These are phyloP conservation scores for Dorcoceras hygrometricum DNA, from an alignment of 257 asterid genomes.

Conservation along the genomic window DNA sequence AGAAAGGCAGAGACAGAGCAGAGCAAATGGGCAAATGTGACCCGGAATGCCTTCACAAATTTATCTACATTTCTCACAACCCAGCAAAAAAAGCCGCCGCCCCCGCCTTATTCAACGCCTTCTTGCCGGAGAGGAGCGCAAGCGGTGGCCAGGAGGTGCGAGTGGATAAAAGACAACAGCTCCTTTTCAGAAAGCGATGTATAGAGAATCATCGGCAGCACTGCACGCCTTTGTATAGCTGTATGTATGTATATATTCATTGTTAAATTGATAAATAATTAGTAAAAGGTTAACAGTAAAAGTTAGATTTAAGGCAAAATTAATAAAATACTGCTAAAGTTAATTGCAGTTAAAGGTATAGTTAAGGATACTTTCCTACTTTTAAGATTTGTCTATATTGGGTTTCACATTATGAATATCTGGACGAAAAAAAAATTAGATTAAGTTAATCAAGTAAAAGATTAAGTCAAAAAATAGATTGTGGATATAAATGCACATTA, in stretches of 20 bases:
- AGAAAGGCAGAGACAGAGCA: constrained; percentile 37
- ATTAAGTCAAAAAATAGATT: too few relatives aligned
- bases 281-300: too few relatives aligned
- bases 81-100: constrained; percentile 25
- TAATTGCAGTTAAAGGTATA: background rate
- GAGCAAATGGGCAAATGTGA: constrained; percentile 22
- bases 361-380: background rate
- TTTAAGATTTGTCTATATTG: background rate
- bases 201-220: background rate
- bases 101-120: constrained; percentile 23
- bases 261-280: background rate
- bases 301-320: too few relatives aligned
- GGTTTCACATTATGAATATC: too few relatives aligned
- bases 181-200: background rate
- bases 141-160: background rate
- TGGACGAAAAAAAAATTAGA: too few relatives aligned
- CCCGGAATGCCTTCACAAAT: constrained; percentile 21
- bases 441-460: too few relatives aligned
- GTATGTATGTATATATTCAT: background rate
- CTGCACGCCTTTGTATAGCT: background rate
- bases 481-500: too few relatives aligned
- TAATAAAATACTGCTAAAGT: too few relatives aligned
- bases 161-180: background rate
- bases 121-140: constrained; percentile 20
- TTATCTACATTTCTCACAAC: constrained; percentile 17